Evolutionary conservation across 164 flowering plant genomes (phyloP), one percentile per base, ranked within the genome.

Genomic region (Dillenia turbinata): DNA sequence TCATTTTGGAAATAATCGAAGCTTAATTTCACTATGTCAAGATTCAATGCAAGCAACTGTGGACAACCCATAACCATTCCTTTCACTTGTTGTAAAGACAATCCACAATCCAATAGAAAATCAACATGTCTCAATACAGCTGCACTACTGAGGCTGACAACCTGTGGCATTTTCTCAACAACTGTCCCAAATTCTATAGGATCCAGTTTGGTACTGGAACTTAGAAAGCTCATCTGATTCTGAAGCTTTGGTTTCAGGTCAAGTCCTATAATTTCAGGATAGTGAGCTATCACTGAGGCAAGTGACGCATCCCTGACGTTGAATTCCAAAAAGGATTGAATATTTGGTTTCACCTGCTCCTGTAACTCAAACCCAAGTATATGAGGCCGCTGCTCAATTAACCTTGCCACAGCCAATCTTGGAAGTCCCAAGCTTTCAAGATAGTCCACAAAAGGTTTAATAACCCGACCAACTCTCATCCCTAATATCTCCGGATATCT

Each of bases 121-220:
- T 83, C 82, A 12, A 92, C 87, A 57, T 84, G 96, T 70, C 76
- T 87, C 66, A 82, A 44, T 26, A 87, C 57, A 46, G 92, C 71
- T 55, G 70, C 44, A 60, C 76, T 73, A 56, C 70, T 80, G 44
- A 91, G 85, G 69, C 91, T 88, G 22, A 94, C 87, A 69, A 85
- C 75, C 76, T 88, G 94, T 16, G 97, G 99, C 97, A 95, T 92
- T 73, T 83, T 95, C 71, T 88, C 97, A 16, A 95, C 56, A 16
- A 90, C 67, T 59, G 77, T 66, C 61, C 87, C 90, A 61, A 92
- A 85, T 40, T 86, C 89, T 56, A 80, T 87, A 54, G 69, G 65
- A 64, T 50, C 59, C 69, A 83, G 60, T 54, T 71, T 81, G 59
- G 85, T 65, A 47, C 68, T 56, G 6, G 88, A 85, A 47, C 63